A percentile compares a stretch with the other conserved stretches of the same genome.
Evolutionary conservation across 1,139 yeast species (phyloP).

Genomic region (Citeromyces siamensis): DNA sequence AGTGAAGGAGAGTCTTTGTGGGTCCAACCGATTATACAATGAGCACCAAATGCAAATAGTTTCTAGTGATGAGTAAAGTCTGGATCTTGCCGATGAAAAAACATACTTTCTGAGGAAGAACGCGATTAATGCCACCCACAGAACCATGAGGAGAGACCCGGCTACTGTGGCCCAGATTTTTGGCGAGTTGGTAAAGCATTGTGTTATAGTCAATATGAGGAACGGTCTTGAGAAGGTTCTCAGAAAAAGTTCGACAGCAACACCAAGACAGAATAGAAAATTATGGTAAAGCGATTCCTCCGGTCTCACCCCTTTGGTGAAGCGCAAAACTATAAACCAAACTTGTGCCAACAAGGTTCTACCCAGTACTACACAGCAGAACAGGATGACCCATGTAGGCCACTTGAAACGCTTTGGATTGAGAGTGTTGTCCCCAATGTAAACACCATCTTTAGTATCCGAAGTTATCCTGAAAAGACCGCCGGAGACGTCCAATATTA

Average conservation of each 20-base stretch:
- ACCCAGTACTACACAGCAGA: conserved; percentile 10
- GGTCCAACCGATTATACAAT: conserved; percentile 30
- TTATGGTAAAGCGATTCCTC: conserved; percentile 7
- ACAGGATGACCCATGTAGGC: conserved; percentile 29
- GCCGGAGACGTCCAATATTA: conserved; percentile 15
- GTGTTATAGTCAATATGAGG: conserved; percentile 26
- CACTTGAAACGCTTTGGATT: conserved; percentile 5
- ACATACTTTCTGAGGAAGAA: conserved; percentile 22
- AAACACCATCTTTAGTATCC: conserved; percentile 11
- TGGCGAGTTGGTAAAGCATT: conserved; percentile 15
- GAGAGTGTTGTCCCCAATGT: conserved; percentile 12
- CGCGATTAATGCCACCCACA: conserved; percentile 14
- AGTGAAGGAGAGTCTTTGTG: conserved; percentile 27
- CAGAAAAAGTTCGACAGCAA: conserved; percentile 22
- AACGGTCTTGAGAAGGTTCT: conserved; percentile 32
- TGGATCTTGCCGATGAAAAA: conserved; percentile 11
- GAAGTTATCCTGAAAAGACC: conserved; percentile 21
- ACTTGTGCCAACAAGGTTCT: background rate
- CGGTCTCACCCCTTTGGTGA: conserved; percentile 8
- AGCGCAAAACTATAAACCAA: conserved; percentile 4
- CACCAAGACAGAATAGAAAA: conserved; percentile 17
- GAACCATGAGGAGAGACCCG: conserved; percentile 22
- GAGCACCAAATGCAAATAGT: conserved; percentile 34
- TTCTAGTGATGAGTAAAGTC: conserved; percentile 34
- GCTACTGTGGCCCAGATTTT: conserved; percentile 14